These are phyloP conservation scores for Rubus idaeus DNA, from an alignment of 306 rosid species.

Conservation along the genomic window DNA sequence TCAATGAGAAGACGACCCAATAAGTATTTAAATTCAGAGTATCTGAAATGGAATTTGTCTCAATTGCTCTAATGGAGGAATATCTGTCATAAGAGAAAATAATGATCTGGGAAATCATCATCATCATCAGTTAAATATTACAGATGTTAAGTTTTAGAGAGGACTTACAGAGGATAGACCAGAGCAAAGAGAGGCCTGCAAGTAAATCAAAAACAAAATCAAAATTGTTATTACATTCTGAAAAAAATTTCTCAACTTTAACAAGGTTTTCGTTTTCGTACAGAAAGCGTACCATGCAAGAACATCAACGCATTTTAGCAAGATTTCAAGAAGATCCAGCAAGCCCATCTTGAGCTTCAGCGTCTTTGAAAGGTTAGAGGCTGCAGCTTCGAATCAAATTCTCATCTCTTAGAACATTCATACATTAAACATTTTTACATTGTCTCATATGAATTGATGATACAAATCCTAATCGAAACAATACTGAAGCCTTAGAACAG, in stretches of 20 bases:
- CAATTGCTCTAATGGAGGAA: conserved; percentile 15
- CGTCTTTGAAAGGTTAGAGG: background rate
- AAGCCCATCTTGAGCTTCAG: conserved; percentile 27
- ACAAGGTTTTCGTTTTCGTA: background rate
- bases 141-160: background rate
- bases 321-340: conserved; percentile 35
- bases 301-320: conserved; percentile 31
- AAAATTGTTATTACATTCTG: background rate
- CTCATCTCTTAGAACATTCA: background rate
- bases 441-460: too few species aligned
- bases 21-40: conserved; percentile 7
- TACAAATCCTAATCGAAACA: too few species aligned
- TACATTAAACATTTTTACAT: too few species aligned
- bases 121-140: background rate
- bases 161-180: conserved; percentile 60
- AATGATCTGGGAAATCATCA: background rate
- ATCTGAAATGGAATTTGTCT: conserved; percentile 10
- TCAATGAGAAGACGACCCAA: conserved; percentile 7
- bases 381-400: background rate
- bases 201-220: background rate
- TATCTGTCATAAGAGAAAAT: conserved; percentile 30
- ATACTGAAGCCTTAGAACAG: too few species aligned
- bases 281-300: conserved; percentile 43
- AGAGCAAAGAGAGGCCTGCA: conserved; percentile 60
- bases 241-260: background rate